Evolutionary conservation across 805 yeast species (phyloP).

Genomic region (Saturnispora gosingensis): DNA sequence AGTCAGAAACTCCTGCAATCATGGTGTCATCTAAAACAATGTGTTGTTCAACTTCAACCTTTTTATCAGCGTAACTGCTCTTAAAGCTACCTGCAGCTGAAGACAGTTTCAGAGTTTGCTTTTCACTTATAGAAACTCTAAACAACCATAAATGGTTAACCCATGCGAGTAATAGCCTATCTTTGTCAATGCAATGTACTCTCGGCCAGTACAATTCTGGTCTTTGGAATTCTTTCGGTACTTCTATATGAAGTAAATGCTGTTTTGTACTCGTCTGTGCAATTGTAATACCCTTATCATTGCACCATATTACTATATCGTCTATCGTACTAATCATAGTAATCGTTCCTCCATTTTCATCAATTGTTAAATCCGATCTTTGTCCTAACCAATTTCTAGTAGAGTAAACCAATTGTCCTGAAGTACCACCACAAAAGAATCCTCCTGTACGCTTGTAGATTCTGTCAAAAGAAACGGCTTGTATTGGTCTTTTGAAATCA

Average conservation of each 20-base stretch:
- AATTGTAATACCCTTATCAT: slow-evolving; percentile 67
- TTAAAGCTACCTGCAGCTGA: slow-evolving; percentile 47
- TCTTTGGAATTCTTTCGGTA: slow-evolving; percentile 48
- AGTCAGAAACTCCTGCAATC: slow-evolving; percentile 72
- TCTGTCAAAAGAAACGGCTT: slow-evolving; percentile 73
- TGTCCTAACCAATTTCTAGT: slow-evolving; percentile 83
- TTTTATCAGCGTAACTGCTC: slow-evolving; percentile 31
- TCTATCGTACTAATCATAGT: slow-evolving; percentile 56
- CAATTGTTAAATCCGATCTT: slow-evolving; percentile 57
- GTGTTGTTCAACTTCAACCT: slow-evolving; percentile 38
- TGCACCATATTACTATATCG: slow-evolving; percentile 72
- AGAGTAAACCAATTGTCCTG: slow-evolving; percentile 70
- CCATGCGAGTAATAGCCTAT: slow-evolving; percentile 75
- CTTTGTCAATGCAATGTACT: slow-evolving; percentile 53
- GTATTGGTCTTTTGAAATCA: slow-evolving; percentile 82
- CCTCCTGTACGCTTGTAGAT: slow-evolving; percentile 52
- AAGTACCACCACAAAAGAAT: slow-evolving; percentile 83
- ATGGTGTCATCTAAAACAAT: slow-evolving; percentile 40
- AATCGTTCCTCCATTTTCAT: slow-evolving; percentile 58
- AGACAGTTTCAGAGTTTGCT: slow-evolving; percentile 28
- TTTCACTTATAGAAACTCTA: slow-evolving; percentile 11
- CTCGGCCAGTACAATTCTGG: slow-evolving; percentile 84
- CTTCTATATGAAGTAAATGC: slow-evolving; percentile 41
- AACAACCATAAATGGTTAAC: slow-evolving; percentile 64
- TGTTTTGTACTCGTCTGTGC: slow-evolving; percentile 47